These are phyloP conservation scores for Fusarium paranaense DNA, from an alignment of 2,329 filamentous ascomycete genomes.

Conservation along the genomic window DNA sequence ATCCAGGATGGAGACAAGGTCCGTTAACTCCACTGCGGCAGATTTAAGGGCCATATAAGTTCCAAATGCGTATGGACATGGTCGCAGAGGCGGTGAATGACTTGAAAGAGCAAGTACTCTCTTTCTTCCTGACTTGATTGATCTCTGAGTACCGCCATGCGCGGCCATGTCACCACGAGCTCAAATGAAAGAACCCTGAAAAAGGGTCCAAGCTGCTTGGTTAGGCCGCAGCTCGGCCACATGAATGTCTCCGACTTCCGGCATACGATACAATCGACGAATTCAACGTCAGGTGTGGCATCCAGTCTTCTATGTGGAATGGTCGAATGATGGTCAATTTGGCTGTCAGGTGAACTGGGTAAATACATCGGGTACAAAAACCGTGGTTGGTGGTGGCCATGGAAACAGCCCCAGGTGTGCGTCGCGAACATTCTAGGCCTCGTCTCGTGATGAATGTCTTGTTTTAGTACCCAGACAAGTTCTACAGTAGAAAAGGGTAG, in stretches of 20 bases:
- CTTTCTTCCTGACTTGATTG: background rate
- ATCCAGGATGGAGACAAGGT: background rate
- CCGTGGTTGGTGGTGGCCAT: constrained; percentile 21
- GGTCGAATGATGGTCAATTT: background rate
- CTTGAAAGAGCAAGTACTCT: background rate
- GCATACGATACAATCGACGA: background rate
- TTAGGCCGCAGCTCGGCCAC: constrained; percentile 5
- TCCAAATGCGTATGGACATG: background rate
- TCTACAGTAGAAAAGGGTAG: background rate
- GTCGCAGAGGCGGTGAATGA: background rate
- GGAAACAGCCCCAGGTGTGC: constrained; percentile 19
- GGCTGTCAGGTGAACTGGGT: constrained; percentile 9
- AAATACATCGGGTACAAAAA: constrained; percentile 16
- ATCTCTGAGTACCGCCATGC: background rate
- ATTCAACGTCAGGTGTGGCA: background rate
- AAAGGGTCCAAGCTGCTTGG: constrained; percentile 19
- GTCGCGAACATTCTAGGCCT: constrained; percentile 12
- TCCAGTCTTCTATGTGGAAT: background rate
- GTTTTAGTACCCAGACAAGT: background rate
- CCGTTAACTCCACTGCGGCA: background rate
- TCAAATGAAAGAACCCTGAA: constrained; percentile 17
- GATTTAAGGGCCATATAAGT: background rate
- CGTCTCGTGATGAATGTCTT: constrained; percentile 28
- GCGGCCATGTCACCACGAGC: constrained; percentile 1
- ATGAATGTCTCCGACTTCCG: constrained; percentile 2